These are phyloP conservation scores for Penicillium sp. DNA, from an alignment of 2,329 filamentous ascomycete genomes.

Conservation along the genomic window DNA sequence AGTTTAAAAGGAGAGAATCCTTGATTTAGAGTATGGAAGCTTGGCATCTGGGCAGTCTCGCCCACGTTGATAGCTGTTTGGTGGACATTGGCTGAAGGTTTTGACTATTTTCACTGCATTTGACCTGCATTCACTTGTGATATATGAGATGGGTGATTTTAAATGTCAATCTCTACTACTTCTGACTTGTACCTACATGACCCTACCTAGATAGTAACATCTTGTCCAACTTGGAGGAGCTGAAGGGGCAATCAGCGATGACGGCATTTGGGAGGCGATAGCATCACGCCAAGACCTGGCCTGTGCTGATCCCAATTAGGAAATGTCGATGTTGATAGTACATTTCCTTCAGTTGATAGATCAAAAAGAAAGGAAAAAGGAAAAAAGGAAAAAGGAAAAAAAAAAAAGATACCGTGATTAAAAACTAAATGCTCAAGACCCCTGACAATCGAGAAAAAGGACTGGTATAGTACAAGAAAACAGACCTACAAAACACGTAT, in stretches of 20 bases:
- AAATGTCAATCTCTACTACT: not conserved
- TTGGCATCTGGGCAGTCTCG: constrained; percentile 5
- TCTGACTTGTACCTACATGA: not conserved
- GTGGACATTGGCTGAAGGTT: not conserved
- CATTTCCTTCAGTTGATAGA: not conserved
- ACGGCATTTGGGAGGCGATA: constrained; percentile 2
- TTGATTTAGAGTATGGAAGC: not conserved
- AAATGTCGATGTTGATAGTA: not conserved
- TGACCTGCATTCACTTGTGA: not conserved
- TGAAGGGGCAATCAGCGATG: not conserved
- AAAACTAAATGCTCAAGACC: not conserved
- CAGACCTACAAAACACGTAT: not conserved
- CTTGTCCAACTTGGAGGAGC: not conserved
- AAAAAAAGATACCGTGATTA: not conserved
- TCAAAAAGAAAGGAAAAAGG: not conserved
- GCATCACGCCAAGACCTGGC: not conserved
- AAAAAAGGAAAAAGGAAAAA: too few species aligned
- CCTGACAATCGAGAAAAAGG: not conserved
- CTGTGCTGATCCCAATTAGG: not conserved
- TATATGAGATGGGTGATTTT: not conserved
- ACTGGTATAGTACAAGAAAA: constrained; percentile 5
- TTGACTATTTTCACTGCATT: not conserved
- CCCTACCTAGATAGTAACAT: too few species aligned
- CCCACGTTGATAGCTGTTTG: constrained; percentile 7
- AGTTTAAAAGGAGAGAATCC: not conserved